These are phyloP conservation scores for Phoma sp. DNA, from an alignment of 2,329 filamentous ascomycete species.

Conservation along the genomic window DNA sequence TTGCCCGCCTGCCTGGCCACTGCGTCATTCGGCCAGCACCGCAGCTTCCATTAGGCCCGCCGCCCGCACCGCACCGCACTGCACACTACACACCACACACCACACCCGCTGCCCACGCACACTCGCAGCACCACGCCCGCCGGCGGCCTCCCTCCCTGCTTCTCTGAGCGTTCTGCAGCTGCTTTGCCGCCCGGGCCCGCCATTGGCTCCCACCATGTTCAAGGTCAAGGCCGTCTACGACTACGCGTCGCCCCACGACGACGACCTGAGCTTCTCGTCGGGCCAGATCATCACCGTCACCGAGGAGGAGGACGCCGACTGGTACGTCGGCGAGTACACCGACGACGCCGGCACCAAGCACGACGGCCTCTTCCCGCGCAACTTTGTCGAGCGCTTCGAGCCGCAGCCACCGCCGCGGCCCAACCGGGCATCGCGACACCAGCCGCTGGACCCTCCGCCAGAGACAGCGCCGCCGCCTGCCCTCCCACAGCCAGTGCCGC, in stretches of 20 bases:
- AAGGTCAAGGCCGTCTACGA: conserved; percentile 97
- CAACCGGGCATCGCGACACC: conserved; percentile 67
- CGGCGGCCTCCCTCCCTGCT: background rate
- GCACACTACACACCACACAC: conserved; percentile 1
- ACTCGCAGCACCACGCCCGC: background rate
- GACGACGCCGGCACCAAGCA: conserved; percentile 76
- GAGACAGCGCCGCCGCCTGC: conserved; percentile 38
- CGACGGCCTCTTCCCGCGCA: conserved; percentile 91
- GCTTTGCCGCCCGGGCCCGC: conserved; percentile 2
- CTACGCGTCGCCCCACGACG: conserved; percentile 90
- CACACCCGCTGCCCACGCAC: background rate
- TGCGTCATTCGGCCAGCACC: conserved; percentile 12
- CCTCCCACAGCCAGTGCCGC: conserved; percentile 38
- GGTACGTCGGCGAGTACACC: conserved; percentile 89
- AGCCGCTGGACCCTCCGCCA: conserved; percentile 47
- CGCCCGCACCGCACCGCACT: background rate
- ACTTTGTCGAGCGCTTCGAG: conserved; percentile 97
- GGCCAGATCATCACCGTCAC: conserved; percentile 95
- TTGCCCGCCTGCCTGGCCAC: background rate
- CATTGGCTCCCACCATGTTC: conserved; percentile 60
- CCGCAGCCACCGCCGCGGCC: conserved; percentile 89
- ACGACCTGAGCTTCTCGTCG: conserved; percentile 85
- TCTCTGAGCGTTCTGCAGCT: conserved; percentile 6
- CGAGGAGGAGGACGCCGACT: conserved; percentile 90
- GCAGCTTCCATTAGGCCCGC: conserved; percentile 7